A percentile compares a stretch with the other conserved stretches of the same genome.
Conservation (phyloP, 2,329 filamentous ascomycete species). For the Botryotinia calthae region DNA sequence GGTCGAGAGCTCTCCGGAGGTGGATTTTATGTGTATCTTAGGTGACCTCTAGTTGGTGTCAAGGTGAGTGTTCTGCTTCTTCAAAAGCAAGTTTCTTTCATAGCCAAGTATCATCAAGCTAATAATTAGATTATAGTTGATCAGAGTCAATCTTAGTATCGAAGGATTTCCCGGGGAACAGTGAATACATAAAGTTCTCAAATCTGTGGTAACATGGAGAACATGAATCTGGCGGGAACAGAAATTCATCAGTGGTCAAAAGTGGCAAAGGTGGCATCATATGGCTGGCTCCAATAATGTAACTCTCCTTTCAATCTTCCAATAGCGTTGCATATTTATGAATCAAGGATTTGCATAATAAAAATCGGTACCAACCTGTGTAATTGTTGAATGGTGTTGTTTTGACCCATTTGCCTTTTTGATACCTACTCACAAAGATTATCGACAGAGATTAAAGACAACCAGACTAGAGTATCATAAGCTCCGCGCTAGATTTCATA, state of each 20-base stretch:
- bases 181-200: background rate
- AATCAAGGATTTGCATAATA: rapidly evolving
- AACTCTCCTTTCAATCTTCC: background rate
- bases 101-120: background rate
- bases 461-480: background rate
- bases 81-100: background rate
- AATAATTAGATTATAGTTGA: background rate
- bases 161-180: background rate
- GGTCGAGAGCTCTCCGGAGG: background rate
- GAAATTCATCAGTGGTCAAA: background rate
- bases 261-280: background rate
- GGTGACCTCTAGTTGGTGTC: background rate
- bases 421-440: background rate
- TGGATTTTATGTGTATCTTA: background rate
- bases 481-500: rapidly evolving
- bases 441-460: background rate
- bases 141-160: background rate
- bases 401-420: background rate
- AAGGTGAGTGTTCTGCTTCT: background rate
- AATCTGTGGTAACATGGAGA: background rate
- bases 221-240: background rate
- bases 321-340: background rate
- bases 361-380: background rate
- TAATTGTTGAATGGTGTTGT: background rate
- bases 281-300: background rate